Conservation (phyloP, 306 rosid species). For the Calophaca sinica region DNA sequence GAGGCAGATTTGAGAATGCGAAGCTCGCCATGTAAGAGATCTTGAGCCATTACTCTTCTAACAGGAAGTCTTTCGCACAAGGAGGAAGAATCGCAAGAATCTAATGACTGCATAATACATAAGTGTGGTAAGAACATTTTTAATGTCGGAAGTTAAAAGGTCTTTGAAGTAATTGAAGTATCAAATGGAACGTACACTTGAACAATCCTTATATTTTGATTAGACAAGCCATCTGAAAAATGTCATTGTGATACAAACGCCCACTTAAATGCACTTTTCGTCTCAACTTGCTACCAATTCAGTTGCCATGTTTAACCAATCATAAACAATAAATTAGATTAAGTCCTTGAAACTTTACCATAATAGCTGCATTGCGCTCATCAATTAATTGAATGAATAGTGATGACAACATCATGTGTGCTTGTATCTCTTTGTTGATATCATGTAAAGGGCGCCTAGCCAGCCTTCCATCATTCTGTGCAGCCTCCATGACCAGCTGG, state of each 20-base stretch:
- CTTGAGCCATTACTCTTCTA: constrained; percentile 65
- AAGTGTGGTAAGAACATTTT: constrained; percentile 6
- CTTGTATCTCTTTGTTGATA: constrained; percentile 64
- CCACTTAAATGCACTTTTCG: not conserved
- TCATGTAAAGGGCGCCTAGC: constrained; percentile 69
- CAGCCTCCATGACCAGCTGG: constrained; percentile 65
- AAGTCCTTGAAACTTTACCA: constrained; percentile 52
- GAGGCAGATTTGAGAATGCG: constrained; percentile 69
- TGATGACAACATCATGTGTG: constrained; percentile 68
- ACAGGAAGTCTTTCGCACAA: constrained; percentile 35
- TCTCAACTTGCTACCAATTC: not conserved
- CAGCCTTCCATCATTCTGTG: constrained; percentile 74
- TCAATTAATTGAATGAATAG: constrained; percentile 51
- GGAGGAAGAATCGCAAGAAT: constrained; percentile 38
- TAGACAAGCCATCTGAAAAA: constrained; percentile 13
- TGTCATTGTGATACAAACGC: not conserved
- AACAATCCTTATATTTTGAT: not conserved
- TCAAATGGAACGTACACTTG: not conserved
- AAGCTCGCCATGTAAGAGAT: constrained; percentile 72
- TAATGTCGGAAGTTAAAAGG: not conserved
- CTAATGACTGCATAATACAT: constrained; percentile 62
- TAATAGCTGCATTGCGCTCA: constrained; percentile 56
- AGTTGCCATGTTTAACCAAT: not conserved
- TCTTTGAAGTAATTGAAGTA: constrained; percentile 26
- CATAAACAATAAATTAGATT: constrained; percentile 8